A percentile compares a stretch with the other conserved stretches of the same genome.
Conservation (phyloP, 345 rosid genomes). For the Arabis hirsuta region DNA sequence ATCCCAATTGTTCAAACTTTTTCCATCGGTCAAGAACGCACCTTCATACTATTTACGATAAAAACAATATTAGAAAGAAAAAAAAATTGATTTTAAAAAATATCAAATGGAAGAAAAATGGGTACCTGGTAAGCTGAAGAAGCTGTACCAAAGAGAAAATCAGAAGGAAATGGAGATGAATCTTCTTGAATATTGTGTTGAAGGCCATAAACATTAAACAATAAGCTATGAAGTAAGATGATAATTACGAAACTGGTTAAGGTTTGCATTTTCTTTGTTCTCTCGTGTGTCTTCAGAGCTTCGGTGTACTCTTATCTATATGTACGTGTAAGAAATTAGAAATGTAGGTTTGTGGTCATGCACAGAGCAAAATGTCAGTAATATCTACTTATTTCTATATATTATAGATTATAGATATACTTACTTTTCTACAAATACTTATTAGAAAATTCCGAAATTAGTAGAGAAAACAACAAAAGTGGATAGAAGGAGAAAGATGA, state of each 20-base stretch:
- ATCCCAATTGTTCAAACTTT: conserved; percentile 61
- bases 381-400: no score
- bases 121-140: conserved; percentile 72
- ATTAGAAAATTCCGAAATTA: no score
- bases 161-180: conserved; percentile 44
- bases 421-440: no score
- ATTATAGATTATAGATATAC: no score
- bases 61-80: neutral
- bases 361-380: no score
- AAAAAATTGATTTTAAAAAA: neutral
- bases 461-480: no score
- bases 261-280: conserved; percentile 7
- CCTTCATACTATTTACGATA: conserved; percentile 52
- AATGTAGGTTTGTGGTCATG: no score
- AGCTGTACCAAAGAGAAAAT: conserved; percentile 73
- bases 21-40: conserved; percentile 54
- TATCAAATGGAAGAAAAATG: neutral
- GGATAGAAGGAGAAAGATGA: no score
- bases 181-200: neutral
- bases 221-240: neutral
- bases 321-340: no score
- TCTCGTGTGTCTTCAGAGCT: neutral
- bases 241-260: neutral
- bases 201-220: neutral
- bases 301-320: neutral